Percentiles rank a stretch among this genome's conserved stretches.
Evolutionary conservation across 202 grass and related monocot species (phyloP).

Genomic region (Alloteropsis angusta): DNA sequence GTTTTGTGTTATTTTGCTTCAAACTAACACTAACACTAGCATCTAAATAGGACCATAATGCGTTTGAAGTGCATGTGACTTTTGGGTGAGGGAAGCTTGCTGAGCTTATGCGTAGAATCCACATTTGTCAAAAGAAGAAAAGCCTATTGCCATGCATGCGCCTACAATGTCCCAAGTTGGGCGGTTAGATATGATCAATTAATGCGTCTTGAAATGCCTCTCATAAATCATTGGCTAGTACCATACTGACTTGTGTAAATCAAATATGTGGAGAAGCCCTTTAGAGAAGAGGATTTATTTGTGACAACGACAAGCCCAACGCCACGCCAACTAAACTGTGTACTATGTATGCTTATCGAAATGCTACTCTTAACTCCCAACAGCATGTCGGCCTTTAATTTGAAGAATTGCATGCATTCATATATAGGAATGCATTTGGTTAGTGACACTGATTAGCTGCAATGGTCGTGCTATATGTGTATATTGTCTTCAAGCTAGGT

Average conservation of each 20-base stretch:
- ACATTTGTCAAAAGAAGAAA: slow-evolving; percentile 34
- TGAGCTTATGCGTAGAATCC: slow-evolving; percentile 14
- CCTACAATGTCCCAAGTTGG: background rate
- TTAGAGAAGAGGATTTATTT: background rate
- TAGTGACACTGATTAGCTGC: too few species aligned
- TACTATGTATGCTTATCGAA: background rate
- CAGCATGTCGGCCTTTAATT: too few species aligned
- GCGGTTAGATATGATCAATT: background rate
- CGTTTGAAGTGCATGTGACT: background rate
- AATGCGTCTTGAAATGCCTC: background rate
- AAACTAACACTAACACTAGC: too few species aligned
- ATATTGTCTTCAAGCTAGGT: too few species aligned
- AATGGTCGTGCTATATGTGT: too few species aligned
- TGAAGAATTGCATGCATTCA: too few species aligned
- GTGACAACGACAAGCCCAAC: background rate
- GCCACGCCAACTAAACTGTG: background rate
- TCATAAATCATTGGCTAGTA: background rate
- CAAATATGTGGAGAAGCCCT: background rate
- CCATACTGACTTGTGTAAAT: too few species aligned
- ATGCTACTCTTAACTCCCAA: too few species aligned
- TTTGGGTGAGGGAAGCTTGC: background rate
- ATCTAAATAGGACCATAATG: too few species aligned
- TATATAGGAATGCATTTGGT: too few species aligned
- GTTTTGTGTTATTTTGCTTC: too few species aligned
- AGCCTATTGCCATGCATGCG: slow-evolving; percentile 14